Conservation (phyloP, 208 protist species). For the Leishmania tropica region DNA sequence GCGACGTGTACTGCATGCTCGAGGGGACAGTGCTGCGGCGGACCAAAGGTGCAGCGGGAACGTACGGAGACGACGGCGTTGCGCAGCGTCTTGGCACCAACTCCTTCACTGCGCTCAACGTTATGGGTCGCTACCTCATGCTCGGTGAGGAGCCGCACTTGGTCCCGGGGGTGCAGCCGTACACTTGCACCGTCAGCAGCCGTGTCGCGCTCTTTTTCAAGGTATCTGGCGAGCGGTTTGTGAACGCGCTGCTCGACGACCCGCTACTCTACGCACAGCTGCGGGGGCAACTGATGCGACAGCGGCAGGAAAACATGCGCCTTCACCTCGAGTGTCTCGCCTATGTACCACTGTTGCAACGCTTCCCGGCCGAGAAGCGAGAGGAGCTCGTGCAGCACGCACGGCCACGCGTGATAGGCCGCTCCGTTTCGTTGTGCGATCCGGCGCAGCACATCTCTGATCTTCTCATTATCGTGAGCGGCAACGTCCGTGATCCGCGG, state of each 20-base stretch:
- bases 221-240: conserved; percentile 68
- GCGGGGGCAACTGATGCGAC: conserved; percentile 61
- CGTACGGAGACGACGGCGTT: conserved; percentile 43
- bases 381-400: conserved; percentile 53
- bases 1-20: conserved; percentile 81
- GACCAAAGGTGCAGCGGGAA: conserved; percentile 40
- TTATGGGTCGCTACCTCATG: conserved; percentile 71
- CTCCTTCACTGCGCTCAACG: conserved; percentile 52
- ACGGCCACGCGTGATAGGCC: conserved; percentile 59
- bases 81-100: conserved; percentile 62
- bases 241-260: conserved; percentile 84
- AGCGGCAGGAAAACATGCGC: conserved; percentile 55
- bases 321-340: conserved; percentile 65
- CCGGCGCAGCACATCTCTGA: conserved; percentile 72
- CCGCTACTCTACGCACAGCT: conserved; percentile 63
- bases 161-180: conserved; percentile 66
- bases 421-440: conserved; percentile 73
- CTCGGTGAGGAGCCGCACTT: conserved; percentile 89
- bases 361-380: conserved; percentile 53
- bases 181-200: conserved; percentile 76
- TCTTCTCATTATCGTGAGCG: conserved; percentile 70
- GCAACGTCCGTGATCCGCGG: conserved; percentile 74
- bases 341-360: conserved; percentile 64
- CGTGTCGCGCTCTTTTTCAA: conserved; percentile 73
- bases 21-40: conserved; percentile 73